These are phyloP conservation scores for Trametes maxima DNA, from an alignment of 768 basidiomycete species.

Conservation along the genomic window DNA sequence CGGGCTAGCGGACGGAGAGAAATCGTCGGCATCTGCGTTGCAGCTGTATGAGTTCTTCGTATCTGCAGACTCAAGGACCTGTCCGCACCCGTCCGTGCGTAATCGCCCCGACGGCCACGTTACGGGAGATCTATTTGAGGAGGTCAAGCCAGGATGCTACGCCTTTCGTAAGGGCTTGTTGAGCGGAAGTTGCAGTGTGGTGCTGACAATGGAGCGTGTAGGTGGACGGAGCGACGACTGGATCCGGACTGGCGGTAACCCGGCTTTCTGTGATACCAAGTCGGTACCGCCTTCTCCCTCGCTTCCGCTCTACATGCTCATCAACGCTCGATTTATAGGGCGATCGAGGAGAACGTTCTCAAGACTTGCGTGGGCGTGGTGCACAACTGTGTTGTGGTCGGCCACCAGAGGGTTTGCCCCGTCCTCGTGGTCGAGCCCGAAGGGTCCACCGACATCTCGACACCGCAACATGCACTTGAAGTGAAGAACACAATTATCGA, in stretches of 20 bases:
- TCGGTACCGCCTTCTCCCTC: background rate
- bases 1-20: background rate
- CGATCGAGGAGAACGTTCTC: constrained; percentile 38
- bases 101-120: constrained; percentile 27
- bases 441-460: background rate
- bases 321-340: constrained; percentile 21
- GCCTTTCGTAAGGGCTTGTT: constrained; percentile 25
- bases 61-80: constrained; percentile 14
- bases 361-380: constrained; percentile 34
- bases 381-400: constrained; percentile 36
- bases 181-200: background rate
- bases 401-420: constrained; percentile 34
- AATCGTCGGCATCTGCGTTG: background rate
- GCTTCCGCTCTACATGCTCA: background rate
- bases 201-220: background rate
- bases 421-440: constrained; percentile 36
- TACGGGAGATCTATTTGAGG: constrained; percentile 33
- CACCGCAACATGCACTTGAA: background rate
- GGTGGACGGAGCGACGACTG: constrained; percentile 32
- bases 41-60: constrained; percentile 25
- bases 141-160: constrained; percentile 28
- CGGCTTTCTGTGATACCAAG: constrained; percentile 33
- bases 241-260: constrained; percentile 29
- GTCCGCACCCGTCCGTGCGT: constrained; percentile 15
- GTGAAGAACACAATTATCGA: constrained; percentile 31